phyloP scores from a whole-genome alignment of 2,329 filamentous ascomycete species.

The Pseudogymnoascus sp. region DNA sequence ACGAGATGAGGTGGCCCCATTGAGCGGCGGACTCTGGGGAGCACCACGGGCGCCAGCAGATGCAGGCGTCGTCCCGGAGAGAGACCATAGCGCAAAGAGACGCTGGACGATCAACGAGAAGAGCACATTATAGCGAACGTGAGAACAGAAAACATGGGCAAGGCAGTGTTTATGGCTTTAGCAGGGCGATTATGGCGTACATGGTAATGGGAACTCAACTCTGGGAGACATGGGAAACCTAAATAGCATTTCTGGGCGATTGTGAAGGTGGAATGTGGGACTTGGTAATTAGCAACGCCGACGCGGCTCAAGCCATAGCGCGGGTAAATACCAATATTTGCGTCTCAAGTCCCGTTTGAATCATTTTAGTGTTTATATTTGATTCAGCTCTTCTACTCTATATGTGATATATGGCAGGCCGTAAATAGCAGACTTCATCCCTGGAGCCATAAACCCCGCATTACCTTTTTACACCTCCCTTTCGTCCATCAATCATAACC shows the following conservation, averaged over 20 bases:
- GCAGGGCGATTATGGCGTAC: conserved; percentile 3
- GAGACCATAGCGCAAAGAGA: conserved; percentile 45
- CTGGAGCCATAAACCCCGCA: background rate
- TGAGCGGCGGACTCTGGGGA: conserved; percentile 37
- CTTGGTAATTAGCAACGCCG: background rate
- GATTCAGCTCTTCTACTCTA: background rate
- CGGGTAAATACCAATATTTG: background rate
- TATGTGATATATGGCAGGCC: background rate
- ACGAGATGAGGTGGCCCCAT: conserved; percentile 33
- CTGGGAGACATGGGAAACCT: conserved; percentile 2
- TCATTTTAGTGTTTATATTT: background rate
- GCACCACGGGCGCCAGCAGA: conserved; percentile 41
- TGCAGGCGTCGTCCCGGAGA: conserved; percentile 33
- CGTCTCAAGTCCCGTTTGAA: no score
- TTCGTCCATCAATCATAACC: background rate
- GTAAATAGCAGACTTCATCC: background rate
- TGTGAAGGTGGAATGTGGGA: background rate
- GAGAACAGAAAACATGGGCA: background rate
- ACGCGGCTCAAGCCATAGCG: background rate
- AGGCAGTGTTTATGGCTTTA: background rate
- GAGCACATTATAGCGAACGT: conserved; percentile 3
- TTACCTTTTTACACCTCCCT: background rate
- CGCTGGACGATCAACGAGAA: conserved; percentile 51
- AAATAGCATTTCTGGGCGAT: background rate
- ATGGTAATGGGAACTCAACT: conserved; percentile 1